Evolutionary conservation across 768 basidiomycete species (phyloP), one percentile per base, ranked within the genome.

Genomic region (Gymnopilus junonius): DNA sequence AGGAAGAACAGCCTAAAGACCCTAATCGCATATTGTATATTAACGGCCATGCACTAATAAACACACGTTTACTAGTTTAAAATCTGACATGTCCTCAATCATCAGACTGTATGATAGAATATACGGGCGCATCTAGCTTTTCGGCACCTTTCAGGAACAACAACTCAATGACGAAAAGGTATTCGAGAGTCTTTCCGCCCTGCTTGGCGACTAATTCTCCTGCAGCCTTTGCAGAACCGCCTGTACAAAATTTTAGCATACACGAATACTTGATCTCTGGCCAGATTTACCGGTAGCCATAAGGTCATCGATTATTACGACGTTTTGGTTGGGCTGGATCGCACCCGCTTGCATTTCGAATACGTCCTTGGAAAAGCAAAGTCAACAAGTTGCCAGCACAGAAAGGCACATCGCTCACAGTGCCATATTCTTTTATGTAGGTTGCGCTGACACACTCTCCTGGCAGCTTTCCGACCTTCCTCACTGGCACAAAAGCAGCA

Each of bases 381-480:
- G 31, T 37, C 14, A 39, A 50, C 20, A 3, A 23, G 11, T 15
- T 32, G 17, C 17, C 34, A 23, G n/a, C 11, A 53, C 4, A 46
- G 8, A 17, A 51, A 40, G 4, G 1, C 48, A n/a, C 11, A 7
- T 7, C 31, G n/a, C 88, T 73, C 67, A 94, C 94, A n/a, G 76
- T 71, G 46, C 95, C 96, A 68, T 98, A 97, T 74, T 99, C 97
- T 81, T 97, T 97, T 75, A 89, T 87, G 68, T 95, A 99, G 21
- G 82, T 83, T 2, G 87, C 90, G 32, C 82, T 81, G 48, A 89
- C 83, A 73, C 90, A 92, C 68, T 87, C 71, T 48, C 97, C 97
- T 6, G 97, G 97, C n/a, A 99, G 83, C 76, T 99, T 99, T 4
- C 95, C 96, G 64, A 80, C 80, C 79, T 99, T 99, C 63, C 97